These are phyloP conservation scores for Sphagnurus paluster DNA, from an alignment of 1,284 basidiomycete species.

Conservation along the genomic window DNA sequence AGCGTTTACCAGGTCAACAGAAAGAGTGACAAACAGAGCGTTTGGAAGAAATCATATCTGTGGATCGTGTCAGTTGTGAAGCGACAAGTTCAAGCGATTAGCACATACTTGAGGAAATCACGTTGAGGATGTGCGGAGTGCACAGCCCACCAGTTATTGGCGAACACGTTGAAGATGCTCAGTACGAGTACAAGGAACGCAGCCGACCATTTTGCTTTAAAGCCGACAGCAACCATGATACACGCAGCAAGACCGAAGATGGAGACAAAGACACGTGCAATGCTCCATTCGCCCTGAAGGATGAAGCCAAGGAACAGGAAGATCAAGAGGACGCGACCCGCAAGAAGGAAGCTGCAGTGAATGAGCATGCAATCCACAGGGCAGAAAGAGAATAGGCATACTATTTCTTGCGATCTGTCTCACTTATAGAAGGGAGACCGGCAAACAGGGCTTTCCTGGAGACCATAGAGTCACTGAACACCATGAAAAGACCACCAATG, in stretches of 20 bases:
- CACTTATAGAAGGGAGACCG: constrained; percentile 87
- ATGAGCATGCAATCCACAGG: constrained; percentile 7
- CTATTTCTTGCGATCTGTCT: constrained; percentile 99
- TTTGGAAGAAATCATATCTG: constrained; percentile 94
- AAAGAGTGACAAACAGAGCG: constrained; percentile 61
- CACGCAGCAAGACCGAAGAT: constrained; percentile 91
- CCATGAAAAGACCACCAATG: constrained; percentile 94
- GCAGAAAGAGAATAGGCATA: constrained; percentile 47
- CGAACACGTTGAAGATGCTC: constrained; percentile 94
- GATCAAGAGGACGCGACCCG: constrained; percentile 95
- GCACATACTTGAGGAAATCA: constrained; percentile 93
- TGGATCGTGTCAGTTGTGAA: constrained; percentile 21
- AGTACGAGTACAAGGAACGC: constrained; percentile 94
- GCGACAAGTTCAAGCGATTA: background rate
- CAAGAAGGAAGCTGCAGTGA: constrained; percentile 83
- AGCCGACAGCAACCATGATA: constrained; percentile 96
- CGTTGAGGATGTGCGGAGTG: constrained; percentile 91
- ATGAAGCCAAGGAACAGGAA: constrained; percentile 99
- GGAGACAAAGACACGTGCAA: constrained; percentile 85
- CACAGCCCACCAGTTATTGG: constrained; percentile 99
- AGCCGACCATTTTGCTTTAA: constrained; percentile 99
- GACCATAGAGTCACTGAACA: constrained; percentile 93
- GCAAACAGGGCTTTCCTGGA: constrained; percentile 89
- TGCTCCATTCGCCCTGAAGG: constrained; percentile 89
- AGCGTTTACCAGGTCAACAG: no score